Base-by-base conservation (phyloP, 1,139 yeast species). In the Hyphopichia fennica region DNA sequence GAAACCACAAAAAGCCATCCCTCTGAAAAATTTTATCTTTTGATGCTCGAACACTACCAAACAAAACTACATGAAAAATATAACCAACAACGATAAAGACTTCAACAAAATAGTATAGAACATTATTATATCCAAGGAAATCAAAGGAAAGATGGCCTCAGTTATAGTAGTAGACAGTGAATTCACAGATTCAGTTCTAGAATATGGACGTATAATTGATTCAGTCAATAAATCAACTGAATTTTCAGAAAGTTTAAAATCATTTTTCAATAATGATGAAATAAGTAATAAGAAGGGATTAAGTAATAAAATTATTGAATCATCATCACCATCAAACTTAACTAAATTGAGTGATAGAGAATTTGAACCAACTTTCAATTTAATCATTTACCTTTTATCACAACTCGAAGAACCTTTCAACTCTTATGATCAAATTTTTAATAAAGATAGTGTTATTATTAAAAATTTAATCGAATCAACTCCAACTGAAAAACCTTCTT, bases 101-200 rank as follows among this genome's bases (percentile, higher is more conserved):
- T 43, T 41, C 5, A 39, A 25, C 17, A 36, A 27, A 39, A 27
- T 22, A 34, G 23, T 20, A 32, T 8, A 25, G 28, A 25, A 11
- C n/a, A 25, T 25, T 9, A 25, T 10, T 4, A 11, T 11, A 9
- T 25, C 11, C 48, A 54, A 16, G 38, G 8, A 25, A 4, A 7
- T 7, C 8, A n/a, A 25, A 4, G 13, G 4, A 5, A 25, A 25
- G 13, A 71, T 72, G 77, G 63, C 72, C 45, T 71, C 79, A 34
- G 78, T 72, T 47, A 67, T 74, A 51, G 73, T 73, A 42, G 75
- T 73, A 35, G 77, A 74, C 50, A 72, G 63, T 55, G 75, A 69
- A 50, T 60, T 74, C 51, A 62, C 60, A 47, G 74, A 68, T 54
- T 71, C 76, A 37, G 63, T 72, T 45, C 58, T 54, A 42, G 78